Base-by-base conservation (phyloP, 2,329 filamentous ascomycete species). In the Calonectria crousiana region DNA sequence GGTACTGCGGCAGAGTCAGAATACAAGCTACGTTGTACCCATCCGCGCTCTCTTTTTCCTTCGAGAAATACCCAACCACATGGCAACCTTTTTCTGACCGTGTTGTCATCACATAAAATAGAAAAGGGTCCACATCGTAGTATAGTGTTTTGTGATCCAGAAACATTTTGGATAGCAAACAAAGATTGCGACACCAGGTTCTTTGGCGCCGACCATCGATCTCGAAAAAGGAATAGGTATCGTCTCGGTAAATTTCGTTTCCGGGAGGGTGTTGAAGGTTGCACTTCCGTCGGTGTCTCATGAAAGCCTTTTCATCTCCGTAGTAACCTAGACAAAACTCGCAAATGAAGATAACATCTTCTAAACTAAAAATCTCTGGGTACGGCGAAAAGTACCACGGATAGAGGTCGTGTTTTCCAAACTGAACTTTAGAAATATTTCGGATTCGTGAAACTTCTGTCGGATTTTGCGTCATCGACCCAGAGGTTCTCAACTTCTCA, bases 341-440 rank as follows among this genome's bases (percentile, higher is more conserved):
- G 90, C 97, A 98, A 80, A 99, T 96, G 86, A 94, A 98, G 78
- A 98, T 95, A 77, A 97, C 90, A 78, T 99, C 97, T 78, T 94
- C 94, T 79, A 97, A 94, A 28, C 93, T 93, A 83, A 98, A 98
- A 3, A 93, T 89, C 82, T 97, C 94, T 0, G 97, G 97, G 81
- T 99, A 99, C 0, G 97, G 97, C 6, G 95, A 98, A 87, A 99
- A 99, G 85, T 99, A 99, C 97, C 97, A 99, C 0, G 97, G 97
- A 83, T 98, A 97, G 53, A 99, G 91, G 81, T 98, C 95, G 83
- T 93, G 94, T 79, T 93, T 92, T 56, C 97, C 97, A 89, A 99
- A 98, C 83, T 98, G 96, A 4, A 99, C 93, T 78, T 94, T 96
- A 69, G 95, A 95, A 78, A 99, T 92, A 83, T 99, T 99, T 81